phyloP scores from a whole-genome alignment of 2,329 filamentous ascomycete species.

The Gnomoniopsis smithogilvyi region DNA sequence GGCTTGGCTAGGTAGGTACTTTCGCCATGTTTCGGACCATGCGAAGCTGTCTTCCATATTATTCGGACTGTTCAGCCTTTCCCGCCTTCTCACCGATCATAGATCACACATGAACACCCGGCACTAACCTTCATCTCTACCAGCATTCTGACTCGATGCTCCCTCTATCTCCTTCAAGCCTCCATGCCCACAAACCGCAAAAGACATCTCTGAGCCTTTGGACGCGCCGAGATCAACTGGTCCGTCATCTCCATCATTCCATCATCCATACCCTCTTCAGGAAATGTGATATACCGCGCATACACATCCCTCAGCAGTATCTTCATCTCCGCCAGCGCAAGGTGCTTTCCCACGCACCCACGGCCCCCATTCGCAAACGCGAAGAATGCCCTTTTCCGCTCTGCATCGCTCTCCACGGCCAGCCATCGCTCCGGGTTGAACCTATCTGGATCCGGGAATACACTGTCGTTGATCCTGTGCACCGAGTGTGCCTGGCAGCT shows the following conservation, averaged over 20 bases:
- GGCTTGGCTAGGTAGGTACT: too few species aligned
- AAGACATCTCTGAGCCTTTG: slow-evolving; percentile 56
- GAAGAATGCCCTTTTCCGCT: slow-evolving; percentile 61
- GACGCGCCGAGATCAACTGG: slow-evolving; percentile 64
- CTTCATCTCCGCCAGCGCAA: slow-evolving; percentile 68
- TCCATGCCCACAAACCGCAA: slow-evolving; percentile 42
- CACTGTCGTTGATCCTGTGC: slow-evolving; percentile 56
- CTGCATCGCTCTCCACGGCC: slow-evolving; percentile 60
- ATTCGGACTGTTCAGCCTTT: too few species aligned
- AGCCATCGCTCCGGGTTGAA: slow-evolving; percentile 87
- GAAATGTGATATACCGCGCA: slow-evolving; percentile 51
- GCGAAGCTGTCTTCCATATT: too few species aligned
- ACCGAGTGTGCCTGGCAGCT: slow-evolving; percentile 61
- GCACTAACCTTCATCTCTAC: too few species aligned
- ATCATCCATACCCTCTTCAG: slow-evolving; percentile 50
- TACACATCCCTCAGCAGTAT: slow-evolving; percentile 61
- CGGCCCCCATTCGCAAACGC: slow-evolving; percentile 64
- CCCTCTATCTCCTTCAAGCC: neutral
- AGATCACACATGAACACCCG: too few species aligned
- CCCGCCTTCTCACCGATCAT: too few species aligned
- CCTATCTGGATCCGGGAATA: slow-evolving; percentile 73
- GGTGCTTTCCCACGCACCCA: slow-evolving; percentile 63
- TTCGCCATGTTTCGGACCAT: too few species aligned
- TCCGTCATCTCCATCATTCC: slow-evolving; percentile 63
- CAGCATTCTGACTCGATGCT: too few species aligned